Percentiles rank a stretch among this genome's conserved stretches.
Conservation (phyloP, 257 asterid genomes). For the Nemophila menziesii region DNA sequence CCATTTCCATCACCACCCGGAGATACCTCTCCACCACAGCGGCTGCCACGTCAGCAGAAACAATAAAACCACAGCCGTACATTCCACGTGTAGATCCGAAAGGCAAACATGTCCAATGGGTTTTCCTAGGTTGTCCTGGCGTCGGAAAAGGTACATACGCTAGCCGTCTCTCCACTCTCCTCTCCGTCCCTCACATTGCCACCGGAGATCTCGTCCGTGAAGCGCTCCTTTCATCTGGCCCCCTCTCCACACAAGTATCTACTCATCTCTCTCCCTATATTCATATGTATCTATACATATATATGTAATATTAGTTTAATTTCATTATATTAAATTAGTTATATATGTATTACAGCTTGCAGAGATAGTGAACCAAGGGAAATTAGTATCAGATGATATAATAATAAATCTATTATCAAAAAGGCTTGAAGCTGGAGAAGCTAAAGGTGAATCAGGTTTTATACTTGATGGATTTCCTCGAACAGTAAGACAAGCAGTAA, state of each 20-base stretch:
- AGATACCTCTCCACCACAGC: slow-evolving; percentile 39
- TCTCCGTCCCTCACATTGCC: slow-evolving; percentile 92
- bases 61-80: slow-evolving; percentile 2
- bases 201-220: slow-evolving; percentile 99
- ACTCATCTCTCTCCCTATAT: not conserved
- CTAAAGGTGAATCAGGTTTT: slow-evolving; percentile 78
- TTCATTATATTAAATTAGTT: not conserved
- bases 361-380: slow-evolving; percentile 91
- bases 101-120: slow-evolving; percentile 74
- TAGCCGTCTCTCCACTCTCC: slow-evolving; percentile 71
- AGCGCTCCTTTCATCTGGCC: slow-evolving; percentile 61
- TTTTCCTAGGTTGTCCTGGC: slow-evolving; percentile 90
- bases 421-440: slow-evolving; percentile 83
- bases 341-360: slow-evolving; percentile 40
- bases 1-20: slow-evolving; percentile 21
- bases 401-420: slow-evolving; percentile 68
- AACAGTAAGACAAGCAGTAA: slow-evolving; percentile 91
- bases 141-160: slow-evolving; percentile 98
- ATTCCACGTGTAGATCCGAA: slow-evolving; percentile 38
- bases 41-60: slow-evolving; percentile 28
- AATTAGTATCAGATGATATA: slow-evolving; percentile 89
- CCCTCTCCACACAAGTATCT: slow-evolving; percentile 56
- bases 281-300: no score
- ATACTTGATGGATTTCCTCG: slow-evolving; percentile 95
- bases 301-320: not conserved